Base-by-base conservation (phyloP, 2,329 filamentous ascomycete species). In the Hypoxylon sp. region DNA sequence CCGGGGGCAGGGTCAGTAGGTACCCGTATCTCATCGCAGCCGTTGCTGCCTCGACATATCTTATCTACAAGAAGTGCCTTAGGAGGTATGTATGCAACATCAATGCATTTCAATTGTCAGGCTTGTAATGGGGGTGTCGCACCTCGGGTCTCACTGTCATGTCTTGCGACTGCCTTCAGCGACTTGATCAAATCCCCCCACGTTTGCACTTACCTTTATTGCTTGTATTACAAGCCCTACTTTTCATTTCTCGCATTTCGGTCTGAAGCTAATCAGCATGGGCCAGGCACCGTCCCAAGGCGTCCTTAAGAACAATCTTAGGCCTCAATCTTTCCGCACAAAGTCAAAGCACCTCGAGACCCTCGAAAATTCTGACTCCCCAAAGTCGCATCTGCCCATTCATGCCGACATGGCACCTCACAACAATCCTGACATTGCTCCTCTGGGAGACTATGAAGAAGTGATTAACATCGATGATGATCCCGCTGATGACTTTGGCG, bases 371-470 rank as follows among this genome's bases (percentile, higher is more conserved):
- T 14, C 54, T 35, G 6, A 31, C 19, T 3, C 46, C 48, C 31
- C 22, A 11, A 29, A 29, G 19, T 17, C 11, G 39, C 17, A 55
- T 2, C 54, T 26, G 22, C 31, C 42, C 42, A 9, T 10, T 10
- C 19, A 10, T 14, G 10, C 26, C 47, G 17, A 52, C 37, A 66
- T 66, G 61, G 57, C 52, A 8, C 19, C 17, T 13, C 24, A 8
- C 19, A 11, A 31, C 26, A n/a, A 22, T 17, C 48, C 6, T 2
- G 37, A 53, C 3, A 19, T 33, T 19, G 54, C 63, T n/a, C 19
- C 24, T 6, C 59, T 60, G 17, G 66, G 55, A 17, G 66, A 50
- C 31, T 47, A 54, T 59, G 13, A 11, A 29, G 63, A 47, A 3
- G 17, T 44, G 39, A 44, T 44, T 22, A 19, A 11, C 29, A 6